Evolutionary conservation across 2,329 filamentous ascomycete species (phyloP).

Genomic region (Venturia carpophila): DNA sequence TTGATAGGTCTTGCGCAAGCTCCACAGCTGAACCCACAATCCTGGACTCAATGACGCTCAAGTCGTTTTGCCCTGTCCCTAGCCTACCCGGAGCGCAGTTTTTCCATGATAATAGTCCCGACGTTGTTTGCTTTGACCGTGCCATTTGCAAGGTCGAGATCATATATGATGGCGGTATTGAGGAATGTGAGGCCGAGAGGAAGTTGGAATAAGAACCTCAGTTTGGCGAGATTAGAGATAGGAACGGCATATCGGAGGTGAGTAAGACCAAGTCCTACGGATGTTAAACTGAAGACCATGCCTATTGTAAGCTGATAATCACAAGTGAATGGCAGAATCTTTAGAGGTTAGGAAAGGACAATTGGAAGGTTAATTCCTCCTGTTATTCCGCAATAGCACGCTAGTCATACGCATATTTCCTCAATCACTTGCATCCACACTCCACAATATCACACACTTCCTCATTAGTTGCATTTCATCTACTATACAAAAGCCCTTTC

Average conservation of each 20-base stretch:
- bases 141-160: no score
- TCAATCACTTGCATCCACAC: neutral
- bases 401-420: neutral
- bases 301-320: neutral
- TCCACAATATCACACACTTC: neutral
- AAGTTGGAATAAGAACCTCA: neutral
- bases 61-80: no score
- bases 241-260: neutral
- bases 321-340: no score
- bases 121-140: no score
- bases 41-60: no score
- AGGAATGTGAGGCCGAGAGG: neutral
- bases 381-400: neutral
- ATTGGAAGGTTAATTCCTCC: neutral
- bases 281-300: neutral
- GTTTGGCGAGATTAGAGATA: neutral
- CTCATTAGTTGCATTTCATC: neutral
- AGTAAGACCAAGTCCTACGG: neutral
- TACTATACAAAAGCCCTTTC: neutral
- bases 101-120: no score
- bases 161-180: no score
- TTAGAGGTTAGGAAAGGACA: neutral
- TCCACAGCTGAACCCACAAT: no score
- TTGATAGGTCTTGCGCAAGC: no score
- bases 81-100: no score